Percentiles rank a stretch among this genome's conserved stretches.
phyloP scores from a whole-genome alignment of 164 flowering plant species.

The Cinnamomum chago region DNA sequence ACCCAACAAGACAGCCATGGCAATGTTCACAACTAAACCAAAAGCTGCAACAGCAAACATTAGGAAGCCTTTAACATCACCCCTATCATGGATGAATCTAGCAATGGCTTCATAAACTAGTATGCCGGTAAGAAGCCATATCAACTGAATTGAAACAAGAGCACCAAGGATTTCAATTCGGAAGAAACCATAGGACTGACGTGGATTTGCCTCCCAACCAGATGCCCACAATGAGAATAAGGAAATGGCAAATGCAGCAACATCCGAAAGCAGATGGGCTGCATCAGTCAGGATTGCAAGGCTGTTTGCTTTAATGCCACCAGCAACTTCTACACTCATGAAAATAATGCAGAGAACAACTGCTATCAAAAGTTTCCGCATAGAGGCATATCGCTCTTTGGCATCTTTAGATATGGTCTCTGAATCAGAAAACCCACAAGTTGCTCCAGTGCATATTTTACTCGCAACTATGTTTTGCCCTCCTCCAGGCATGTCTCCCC shows the following conservation, averaged over 20 bases:
- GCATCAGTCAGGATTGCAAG: slow-evolving; percentile 89
- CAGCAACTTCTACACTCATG: slow-evolving; percentile 75
- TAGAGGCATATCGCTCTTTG: slow-evolving; percentile 60
- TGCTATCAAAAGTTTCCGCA: slow-evolving; percentile 62
- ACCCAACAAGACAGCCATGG: slow-evolving; percentile 74
- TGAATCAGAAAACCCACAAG: slow-evolving; percentile 76
- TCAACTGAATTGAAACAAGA: slow-evolving; percentile 82
- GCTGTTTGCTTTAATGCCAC: slow-evolving; percentile 88
- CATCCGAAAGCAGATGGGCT: slow-evolving; percentile 82
- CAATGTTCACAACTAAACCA: slow-evolving; percentile 69
- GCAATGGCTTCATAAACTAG: slow-evolving; percentile 81
- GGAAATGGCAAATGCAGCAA: slow-evolving; percentile 90
- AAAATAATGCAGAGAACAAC: slow-evolving; percentile 65
- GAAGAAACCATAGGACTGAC: slow-evolving; percentile 84
- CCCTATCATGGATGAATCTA: slow-evolving; percentile 50
- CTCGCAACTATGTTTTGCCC: slow-evolving; percentile 29
- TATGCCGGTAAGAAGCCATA: slow-evolving; percentile 69
- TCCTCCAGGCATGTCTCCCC: slow-evolving; percentile 28
- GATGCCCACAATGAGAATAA: slow-evolving; percentile 87
- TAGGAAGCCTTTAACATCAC: slow-evolving; percentile 67
- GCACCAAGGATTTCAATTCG: slow-evolving; percentile 88
- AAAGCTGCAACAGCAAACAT: slow-evolving; percentile 81
- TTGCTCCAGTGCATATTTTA: slow-evolving; percentile 55
- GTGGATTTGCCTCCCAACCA: slow-evolving; percentile 93
- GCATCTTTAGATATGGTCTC: slow-evolving; percentile 53